A percentile compares a stretch with the other conserved stretches of the same genome.
Conservation (phyloP, 2,329 filamentous ascomycete genomes). For the Tolypocladium tropicale region DNA sequence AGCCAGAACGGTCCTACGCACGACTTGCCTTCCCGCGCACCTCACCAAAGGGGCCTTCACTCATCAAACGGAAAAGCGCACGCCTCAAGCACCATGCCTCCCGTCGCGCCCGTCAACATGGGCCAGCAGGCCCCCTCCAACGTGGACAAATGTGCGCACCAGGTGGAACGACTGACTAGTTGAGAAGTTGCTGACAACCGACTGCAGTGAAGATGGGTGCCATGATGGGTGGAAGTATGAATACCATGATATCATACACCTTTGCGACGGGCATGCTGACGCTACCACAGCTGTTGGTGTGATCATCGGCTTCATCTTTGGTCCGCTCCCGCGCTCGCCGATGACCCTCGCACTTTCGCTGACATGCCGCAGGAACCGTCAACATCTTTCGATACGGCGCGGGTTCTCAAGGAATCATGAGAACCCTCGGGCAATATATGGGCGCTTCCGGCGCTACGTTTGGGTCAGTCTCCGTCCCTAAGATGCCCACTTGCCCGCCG, state of each 20-base stretch:
- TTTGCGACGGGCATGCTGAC: constrained; percentile 18
- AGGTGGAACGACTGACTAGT: constrained; percentile 1
- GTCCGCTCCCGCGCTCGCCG: constrained; percentile 35
- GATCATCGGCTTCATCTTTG: constrained; percentile 97
- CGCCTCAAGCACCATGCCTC: constrained; percentile 24
- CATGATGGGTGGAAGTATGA: constrained; percentile 97
- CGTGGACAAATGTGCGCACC: constrained; percentile 41
- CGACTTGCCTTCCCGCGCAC: background rate
- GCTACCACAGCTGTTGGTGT: constrained; percentile 66
- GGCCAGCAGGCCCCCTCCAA: constrained; percentile 39
- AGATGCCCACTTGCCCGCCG: background rate
- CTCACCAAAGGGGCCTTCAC: background rate
- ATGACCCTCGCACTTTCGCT: background rate
- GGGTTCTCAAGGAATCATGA: constrained; percentile 85
- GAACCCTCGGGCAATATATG: constrained; percentile 96
- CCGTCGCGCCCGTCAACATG: constrained; percentile 25
- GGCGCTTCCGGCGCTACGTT: constrained; percentile 89
- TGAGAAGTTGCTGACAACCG: constrained; percentile 4
- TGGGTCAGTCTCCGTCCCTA: constrained; percentile 47
- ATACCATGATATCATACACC: constrained; percentile 13
- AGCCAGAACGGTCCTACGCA: background rate
- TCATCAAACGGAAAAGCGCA: background rate
- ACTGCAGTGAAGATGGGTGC: constrained; percentile 72
- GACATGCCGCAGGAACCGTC: constrained; percentile 57
- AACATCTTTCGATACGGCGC: constrained; percentile 95